Evolutionary conservation across 2,329 filamentous ascomycete genomes (phyloP).

Genomic region (Lachnellula cervina): DNA sequence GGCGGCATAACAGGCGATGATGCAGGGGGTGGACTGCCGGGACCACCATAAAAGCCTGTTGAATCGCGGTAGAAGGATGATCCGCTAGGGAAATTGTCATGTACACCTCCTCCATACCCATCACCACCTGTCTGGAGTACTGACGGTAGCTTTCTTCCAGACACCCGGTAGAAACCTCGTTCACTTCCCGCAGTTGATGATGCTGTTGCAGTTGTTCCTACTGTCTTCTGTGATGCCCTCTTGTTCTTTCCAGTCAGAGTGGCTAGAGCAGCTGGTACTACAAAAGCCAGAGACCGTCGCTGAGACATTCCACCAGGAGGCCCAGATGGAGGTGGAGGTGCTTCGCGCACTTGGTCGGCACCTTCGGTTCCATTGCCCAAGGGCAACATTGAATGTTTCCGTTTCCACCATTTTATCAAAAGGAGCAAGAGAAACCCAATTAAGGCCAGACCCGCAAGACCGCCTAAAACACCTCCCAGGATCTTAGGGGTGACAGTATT

Average conservation of each 20-base stretch:
- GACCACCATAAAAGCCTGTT: conserved; percentile 37
- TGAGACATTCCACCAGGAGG: conserved; percentile 41
- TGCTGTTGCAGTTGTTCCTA: conserved; percentile 19
- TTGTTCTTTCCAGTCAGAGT: conserved; percentile 39
- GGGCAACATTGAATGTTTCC: conserved; percentile 36
- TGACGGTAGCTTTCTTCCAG: conserved; percentile 59
- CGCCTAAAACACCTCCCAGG: conserved; percentile 29
- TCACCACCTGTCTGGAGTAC: conserved; percentile 59
- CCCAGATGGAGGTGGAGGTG: conserved; percentile 13
- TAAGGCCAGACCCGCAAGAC: conserved; percentile 52
- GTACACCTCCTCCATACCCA: conserved; percentile 50
- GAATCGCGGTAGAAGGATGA: conserved; percentile 52
- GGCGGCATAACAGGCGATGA: conserved; percentile 32
- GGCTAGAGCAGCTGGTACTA: conserved; percentile 46
- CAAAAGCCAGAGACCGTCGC: conserved; percentile 39
- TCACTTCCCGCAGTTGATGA: conserved; percentile 41
- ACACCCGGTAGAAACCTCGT: conserved; percentile 59
- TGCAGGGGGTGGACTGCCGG: conserved; percentile 15
- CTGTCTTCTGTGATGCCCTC: conserved; percentile 29
- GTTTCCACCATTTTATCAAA: conserved; percentile 51
- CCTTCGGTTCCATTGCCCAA: conserved; percentile 40
- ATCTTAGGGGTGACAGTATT: conserved; percentile 25
- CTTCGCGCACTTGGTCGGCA: conserved; percentile 27
- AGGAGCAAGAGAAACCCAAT: conserved; percentile 50
- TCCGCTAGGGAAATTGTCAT: conserved; percentile 40